Evolutionary conservation across 495 filamentous ascomycete genomes (phyloP).

Genomic region (Ascobolus immersus): DNA sequence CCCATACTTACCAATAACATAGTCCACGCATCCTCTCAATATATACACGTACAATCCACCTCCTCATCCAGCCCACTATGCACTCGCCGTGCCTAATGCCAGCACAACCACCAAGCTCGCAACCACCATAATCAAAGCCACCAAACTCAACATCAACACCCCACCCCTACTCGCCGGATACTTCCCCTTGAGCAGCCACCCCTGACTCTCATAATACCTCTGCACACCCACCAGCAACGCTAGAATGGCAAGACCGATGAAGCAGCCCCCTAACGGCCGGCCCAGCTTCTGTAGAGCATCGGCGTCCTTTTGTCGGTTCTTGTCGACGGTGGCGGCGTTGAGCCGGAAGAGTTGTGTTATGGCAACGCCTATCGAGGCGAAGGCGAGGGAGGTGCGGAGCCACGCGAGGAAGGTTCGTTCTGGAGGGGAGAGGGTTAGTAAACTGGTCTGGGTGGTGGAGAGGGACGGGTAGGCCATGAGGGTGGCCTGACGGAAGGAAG

Average conservation of each 20-base stretch:
- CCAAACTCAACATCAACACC: too few species aligned
- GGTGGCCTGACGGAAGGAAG: constrained; percentile 1
- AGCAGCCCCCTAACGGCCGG: constrained; percentile 81
- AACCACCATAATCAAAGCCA: too few species aligned
- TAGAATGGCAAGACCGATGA: constrained; percentile 65
- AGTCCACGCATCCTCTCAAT: too few species aligned
- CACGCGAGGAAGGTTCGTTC: constrained; percentile 94
- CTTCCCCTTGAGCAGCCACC: constrained; percentile 81
- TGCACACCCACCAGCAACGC: constrained; percentile 64
- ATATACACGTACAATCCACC: too few species aligned
- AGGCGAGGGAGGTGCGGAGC: constrained; percentile 84
- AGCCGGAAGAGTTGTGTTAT: constrained; percentile 82
- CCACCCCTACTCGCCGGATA: constrained; percentile 82
- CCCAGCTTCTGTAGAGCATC: constrained; percentile 47
- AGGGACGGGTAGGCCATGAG: too few species aligned
- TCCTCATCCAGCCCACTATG: too few species aligned
- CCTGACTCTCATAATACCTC: constrained; percentile 37
- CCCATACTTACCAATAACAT: too few species aligned
- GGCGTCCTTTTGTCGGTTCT: background rate
- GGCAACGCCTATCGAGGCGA: constrained; percentile 88
- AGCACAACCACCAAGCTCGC: too few species aligned
- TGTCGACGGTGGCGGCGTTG: constrained; percentile 3
- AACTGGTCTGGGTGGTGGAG: too few species aligned
- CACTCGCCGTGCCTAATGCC: too few species aligned
- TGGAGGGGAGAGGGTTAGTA: constrained; percentile 18